phyloP scores from a whole-genome alignment of 768 basidiomycete species.

The Podaxis sp. region DNA sequence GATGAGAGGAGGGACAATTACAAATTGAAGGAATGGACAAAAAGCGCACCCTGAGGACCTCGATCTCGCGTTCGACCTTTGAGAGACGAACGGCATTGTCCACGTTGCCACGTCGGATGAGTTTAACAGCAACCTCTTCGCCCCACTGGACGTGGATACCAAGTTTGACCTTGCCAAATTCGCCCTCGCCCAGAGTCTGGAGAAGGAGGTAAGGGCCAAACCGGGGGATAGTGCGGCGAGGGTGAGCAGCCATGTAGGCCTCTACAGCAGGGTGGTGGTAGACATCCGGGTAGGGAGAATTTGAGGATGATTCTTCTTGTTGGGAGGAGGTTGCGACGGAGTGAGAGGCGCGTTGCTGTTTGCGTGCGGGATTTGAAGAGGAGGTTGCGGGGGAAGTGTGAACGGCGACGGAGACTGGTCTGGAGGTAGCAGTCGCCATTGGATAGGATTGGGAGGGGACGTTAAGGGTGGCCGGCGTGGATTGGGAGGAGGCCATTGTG shows the following conservation, averaged over 20 bases:
- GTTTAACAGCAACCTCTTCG: conserved; percentile 97
- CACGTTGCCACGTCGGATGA: conserved; percentile 90
- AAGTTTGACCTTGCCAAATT: conserved; percentile 99
- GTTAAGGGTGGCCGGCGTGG: conserved; percentile 3
- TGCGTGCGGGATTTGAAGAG: conserved; percentile 26
- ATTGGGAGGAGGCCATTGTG: neutral
- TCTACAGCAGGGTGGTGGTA: conserved; percentile 83
- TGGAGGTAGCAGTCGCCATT: conserved; percentile 24
- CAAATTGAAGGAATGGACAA: neutral
- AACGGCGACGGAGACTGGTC: conserved; percentile 59
- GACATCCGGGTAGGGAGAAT: conserved; percentile 60
- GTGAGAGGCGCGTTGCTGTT: conserved; percentile 72
- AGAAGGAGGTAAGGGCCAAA: conserved; percentile 95
- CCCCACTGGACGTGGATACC: conserved; percentile 91
- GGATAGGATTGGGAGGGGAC: conserved; percentile 13
- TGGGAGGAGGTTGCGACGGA: conserved; percentile 43
- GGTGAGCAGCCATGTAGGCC: conserved; percentile 79
- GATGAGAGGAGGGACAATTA: conserved; percentile 15
- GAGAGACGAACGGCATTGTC: conserved; percentile 83
- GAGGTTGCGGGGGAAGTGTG: conserved; percentile 42
- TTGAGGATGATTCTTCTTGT: conserved; percentile 29
- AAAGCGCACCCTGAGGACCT: conserved; percentile 81
- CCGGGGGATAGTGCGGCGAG: conserved; percentile 81
- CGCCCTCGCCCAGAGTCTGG: conserved; percentile 96
- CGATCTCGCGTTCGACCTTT: conserved; percentile 97